Evolutionary conservation across 202 grass and related monocot species (phyloP).

Genomic region (Elaeis oleifera): DNA sequence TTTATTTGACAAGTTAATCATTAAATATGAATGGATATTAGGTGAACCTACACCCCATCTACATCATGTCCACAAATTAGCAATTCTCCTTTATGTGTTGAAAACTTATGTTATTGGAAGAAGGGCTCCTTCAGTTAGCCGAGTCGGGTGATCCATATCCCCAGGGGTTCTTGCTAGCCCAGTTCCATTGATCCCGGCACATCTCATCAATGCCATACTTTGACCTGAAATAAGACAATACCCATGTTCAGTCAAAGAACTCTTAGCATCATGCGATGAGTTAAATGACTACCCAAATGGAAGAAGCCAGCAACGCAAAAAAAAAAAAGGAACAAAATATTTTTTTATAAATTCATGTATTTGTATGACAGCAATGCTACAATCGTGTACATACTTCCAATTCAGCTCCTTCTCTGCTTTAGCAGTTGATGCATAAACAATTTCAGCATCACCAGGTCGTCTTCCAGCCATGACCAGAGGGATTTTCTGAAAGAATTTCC

Average conservation of each 20-base stretch:
- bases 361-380: not conserved
- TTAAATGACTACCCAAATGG: not conserved
- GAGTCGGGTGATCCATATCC: conserved; percentile 31
- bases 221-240: conserved; percentile 28
- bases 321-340: too few relatives aligned
- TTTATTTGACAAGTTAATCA: too few relatives aligned
- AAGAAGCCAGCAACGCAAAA: not conserved
- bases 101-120: too few relatives aligned
- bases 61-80: too few relatives aligned
- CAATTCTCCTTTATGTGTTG: too few relatives aligned
- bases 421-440: conserved; percentile 64
- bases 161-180: conserved; percentile 90
- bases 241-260: not conserved
- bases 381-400: conserved; percentile 62
- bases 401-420: conserved; percentile 85
- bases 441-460: conserved; percentile 79
- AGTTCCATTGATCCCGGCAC: conserved; percentile 97
- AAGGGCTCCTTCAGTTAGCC: not conserved
- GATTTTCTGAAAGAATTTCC: conserved; percentile 50
- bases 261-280: not conserved
- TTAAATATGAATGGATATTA: too few relatives aligned
- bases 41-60: too few relatives aligned
- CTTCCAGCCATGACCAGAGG: conserved; percentile 70
- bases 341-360: too few relatives aligned
- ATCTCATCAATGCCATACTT: conserved; percentile 84